Conservation (phyloP, 163 green algal species). For the Scenedesmus sp. region DNA sequence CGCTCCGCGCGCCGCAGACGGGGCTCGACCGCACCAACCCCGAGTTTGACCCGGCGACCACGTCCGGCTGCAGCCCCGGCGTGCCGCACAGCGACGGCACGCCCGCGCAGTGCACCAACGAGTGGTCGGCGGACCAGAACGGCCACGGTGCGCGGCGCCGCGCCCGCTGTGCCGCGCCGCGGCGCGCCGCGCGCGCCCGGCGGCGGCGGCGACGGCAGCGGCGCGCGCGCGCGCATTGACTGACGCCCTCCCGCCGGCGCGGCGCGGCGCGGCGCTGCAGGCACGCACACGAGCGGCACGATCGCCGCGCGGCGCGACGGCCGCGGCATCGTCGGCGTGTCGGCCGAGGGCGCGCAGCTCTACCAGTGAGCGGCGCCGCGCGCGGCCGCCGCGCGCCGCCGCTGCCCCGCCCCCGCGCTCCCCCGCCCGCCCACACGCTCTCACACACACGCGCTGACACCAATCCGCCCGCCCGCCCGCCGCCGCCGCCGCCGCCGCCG, state of each 20-base stretch:
- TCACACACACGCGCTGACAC: not conserved
- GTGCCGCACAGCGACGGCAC: not conserved
- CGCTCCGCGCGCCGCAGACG: not conserved
- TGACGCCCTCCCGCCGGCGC: too few relatives aligned
- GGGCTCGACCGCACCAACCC: conserved; percentile 5
- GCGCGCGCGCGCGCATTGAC: too few relatives aligned
- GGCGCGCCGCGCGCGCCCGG: too few relatives aligned
- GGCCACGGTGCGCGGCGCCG: too few relatives aligned
- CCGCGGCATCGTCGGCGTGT: conserved; percentile 13
- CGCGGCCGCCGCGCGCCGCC: not conserved
- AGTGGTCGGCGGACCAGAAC: conserved; percentile 11
- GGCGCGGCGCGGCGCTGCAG: too few relatives aligned
- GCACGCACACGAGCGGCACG: conserved; percentile 24
- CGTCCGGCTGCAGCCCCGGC: conserved; percentile 4
- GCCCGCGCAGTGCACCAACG: not conserved
- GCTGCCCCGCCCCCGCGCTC: not conserved
- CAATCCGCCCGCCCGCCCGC: not conserved
- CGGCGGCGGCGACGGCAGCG: too few relatives aligned
- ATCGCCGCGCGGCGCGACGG: conserved; percentile 13
- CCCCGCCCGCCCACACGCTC: not conserved
- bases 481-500: not conserved
- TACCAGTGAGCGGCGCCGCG: conserved; percentile 16
- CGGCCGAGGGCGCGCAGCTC: conserved; percentile 22
- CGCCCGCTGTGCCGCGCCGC: too few relatives aligned
- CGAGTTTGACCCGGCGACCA: conserved; percentile 23